These are phyloP conservation scores for Aspergillus pseudoterreus DNA, from an alignment of 2,329 filamentous ascomycete species.

Conservation along the genomic window DNA sequence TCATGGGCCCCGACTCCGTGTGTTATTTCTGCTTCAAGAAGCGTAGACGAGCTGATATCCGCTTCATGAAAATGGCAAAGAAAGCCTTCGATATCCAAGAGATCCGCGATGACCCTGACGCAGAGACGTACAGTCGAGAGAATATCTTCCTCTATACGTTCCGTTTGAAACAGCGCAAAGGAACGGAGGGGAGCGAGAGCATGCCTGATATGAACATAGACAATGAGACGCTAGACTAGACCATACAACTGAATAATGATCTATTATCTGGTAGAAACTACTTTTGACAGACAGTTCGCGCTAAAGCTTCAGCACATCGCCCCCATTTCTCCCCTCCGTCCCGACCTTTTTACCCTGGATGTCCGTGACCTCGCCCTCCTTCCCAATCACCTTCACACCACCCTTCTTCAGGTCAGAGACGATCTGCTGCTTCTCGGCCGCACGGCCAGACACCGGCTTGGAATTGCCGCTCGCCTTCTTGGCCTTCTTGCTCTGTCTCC, in stretches of 20 bases:
- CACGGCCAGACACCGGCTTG: slow-evolving; percentile 44
- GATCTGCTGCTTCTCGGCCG: slow-evolving; percentile 50
- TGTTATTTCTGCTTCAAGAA: slow-evolving; percentile 96
- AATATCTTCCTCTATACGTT: slow-evolving; percentile 39
- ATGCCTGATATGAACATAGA: neutral
- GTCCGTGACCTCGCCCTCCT: slow-evolving; percentile 80
- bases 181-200: neutral
- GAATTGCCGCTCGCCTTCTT: slow-evolving; percentile 56
- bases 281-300: slow-evolving; percentile 1
- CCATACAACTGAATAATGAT: neutral
- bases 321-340: slow-evolving; percentile 20
- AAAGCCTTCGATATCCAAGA: slow-evolving; percentile 64
- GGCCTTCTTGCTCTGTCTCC: slow-evolving; percentile 81
- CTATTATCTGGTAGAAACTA: neutral
- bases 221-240: neutral
- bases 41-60: slow-evolving; percentile 73
- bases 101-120: slow-evolving; percentile 53
- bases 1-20: slow-evolving; percentile 63
- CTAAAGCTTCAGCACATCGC: slow-evolving; percentile 36
- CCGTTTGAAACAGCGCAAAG: slow-evolving; percentile 20
- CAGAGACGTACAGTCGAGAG: slow-evolving; percentile 32
- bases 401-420: slow-evolving; percentile 73
- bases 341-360: slow-evolving; percentile 73
- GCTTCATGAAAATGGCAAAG: slow-evolving; percentile 68
- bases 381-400: slow-evolving; percentile 86